Evolutionary conservation across 2,329 filamentous ascomycete species (phyloP).

Genomic region (Microascus cirrosus): DNA sequence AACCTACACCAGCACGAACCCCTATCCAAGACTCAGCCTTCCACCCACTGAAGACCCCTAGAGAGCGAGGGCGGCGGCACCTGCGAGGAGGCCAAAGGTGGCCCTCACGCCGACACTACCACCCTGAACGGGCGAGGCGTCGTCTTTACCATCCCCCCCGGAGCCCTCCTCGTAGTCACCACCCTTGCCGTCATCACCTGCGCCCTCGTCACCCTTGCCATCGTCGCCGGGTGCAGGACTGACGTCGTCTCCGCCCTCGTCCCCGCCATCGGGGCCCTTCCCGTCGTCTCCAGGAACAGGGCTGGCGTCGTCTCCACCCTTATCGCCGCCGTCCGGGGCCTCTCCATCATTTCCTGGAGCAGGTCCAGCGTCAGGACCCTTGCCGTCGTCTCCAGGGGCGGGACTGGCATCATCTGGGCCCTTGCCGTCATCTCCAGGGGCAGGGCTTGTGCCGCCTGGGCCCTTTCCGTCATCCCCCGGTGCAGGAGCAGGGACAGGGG

Average conservation of each 20-base stretch:
- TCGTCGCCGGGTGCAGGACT: neutral
- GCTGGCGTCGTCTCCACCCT: too few relatives aligned
- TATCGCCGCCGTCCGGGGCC: too few relatives aligned
- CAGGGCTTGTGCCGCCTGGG: too few relatives aligned
- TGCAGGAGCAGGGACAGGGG: too few relatives aligned
- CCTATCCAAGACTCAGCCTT: neutral
- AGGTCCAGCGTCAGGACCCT: too few relatives aligned
- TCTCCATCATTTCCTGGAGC: too few relatives aligned
- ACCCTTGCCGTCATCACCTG: neutral
- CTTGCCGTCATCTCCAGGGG: too few relatives aligned
- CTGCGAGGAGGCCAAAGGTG: neutral
- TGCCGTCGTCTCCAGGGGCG: too few relatives aligned
- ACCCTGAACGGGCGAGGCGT: neutral
- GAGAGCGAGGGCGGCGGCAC: neutral
- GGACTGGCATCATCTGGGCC: too few relatives aligned
- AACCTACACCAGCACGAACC: neutral
- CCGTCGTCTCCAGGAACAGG: neutral
- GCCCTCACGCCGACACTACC: neutral
- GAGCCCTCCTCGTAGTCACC: neutral
- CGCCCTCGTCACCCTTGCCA: neutral
- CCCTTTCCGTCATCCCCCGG: too few relatives aligned
- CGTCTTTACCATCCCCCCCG: neutral
- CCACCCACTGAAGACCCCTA: neutral
- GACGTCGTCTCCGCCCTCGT: neutral
- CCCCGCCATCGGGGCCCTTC: neutral